Evolutionary conservation across 2,329 filamentous ascomycete genomes (phyloP).

Genomic region (Hymenoscyphus occultus): DNA sequence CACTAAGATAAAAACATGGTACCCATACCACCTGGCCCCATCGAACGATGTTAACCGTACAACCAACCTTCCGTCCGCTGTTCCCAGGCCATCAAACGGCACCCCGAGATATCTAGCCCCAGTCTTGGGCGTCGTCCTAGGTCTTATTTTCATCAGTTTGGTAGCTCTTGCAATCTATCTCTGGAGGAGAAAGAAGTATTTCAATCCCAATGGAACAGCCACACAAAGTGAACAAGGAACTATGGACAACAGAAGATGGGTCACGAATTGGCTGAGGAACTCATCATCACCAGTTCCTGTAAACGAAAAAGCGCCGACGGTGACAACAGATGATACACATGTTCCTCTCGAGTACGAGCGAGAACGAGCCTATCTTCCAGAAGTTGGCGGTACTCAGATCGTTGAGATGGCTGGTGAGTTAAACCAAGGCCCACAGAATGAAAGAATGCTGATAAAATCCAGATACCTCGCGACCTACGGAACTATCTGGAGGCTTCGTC

Average conservation of each 20-base stretch:
- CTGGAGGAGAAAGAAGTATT: conserved; percentile 44
- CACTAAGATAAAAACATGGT: conserved; percentile 56
- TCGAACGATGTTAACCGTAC: conserved; percentile 19
- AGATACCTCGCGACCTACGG: conserved; percentile 30
- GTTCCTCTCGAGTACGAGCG: conserved; percentile 20
- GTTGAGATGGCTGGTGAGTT: conserved; percentile 37
- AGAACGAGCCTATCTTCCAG: conserved; percentile 21
- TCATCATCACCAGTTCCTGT: conserved; percentile 18
- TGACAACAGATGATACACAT: conserved; percentile 32
- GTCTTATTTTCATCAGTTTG: conserved; percentile 53
- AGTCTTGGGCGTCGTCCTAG: conserved; percentile 60
- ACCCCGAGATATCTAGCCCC: conserved; percentile 58
- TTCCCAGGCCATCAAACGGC: conserved; percentile 13
- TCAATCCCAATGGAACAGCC: conserved; percentile 18
- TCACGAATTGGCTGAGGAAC: conserved; percentile 31
- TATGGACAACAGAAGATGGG: conserved; percentile 25
- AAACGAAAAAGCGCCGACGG: conserved; percentile 30
- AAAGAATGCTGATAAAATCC: conserved; percentile 7
- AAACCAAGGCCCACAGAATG: conserved; percentile 7
- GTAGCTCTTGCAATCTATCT: conserved; percentile 51
- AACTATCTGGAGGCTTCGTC: conserved; percentile 28
- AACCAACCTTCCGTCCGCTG: conserved; percentile 15
- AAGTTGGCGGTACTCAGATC: conserved; percentile 31
- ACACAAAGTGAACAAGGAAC: conserved; percentile 30
- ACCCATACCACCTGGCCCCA: conserved; percentile 49